Percentiles rank a stretch among this genome's conserved stretches.
Conservation (phyloP, 352 stramenopile species). For the Pythium coloratum region DNA sequence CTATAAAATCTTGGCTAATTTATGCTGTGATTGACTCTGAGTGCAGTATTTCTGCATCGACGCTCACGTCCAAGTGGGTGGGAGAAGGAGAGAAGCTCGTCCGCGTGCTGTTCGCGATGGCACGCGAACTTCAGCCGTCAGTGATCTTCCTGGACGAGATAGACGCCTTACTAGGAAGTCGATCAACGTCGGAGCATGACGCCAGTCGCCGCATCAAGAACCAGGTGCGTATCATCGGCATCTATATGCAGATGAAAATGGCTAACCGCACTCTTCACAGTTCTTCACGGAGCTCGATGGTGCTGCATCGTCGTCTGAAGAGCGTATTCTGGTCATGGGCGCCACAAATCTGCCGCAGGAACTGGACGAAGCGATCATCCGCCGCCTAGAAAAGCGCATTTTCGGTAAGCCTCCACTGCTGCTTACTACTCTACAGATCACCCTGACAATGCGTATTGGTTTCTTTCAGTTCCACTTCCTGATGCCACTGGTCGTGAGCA, state of each 20-base stretch:
- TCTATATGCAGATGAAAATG: neutral
- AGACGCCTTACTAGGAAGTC: conserved; percentile 77
- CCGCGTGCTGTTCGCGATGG: conserved; percentile 91
- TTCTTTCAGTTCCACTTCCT: conserved; percentile 64
- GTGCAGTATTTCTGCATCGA: conserved; percentile 82
- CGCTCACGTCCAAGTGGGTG: conserved; percentile 90
- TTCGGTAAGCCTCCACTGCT: conserved; percentile 54
- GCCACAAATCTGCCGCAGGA: conserved; percentile 87
- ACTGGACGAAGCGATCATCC: conserved; percentile 86
- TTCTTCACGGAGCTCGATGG: conserved; percentile 90
- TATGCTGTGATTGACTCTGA: neutral
- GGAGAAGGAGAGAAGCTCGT: conserved; percentile 95
- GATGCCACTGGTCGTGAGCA: conserved; percentile 49
- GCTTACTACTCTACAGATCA: neutral
- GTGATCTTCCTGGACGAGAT: conserved; percentile 93
- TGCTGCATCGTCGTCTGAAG: conserved; percentile 61
- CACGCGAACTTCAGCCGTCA: conserved; percentile 74
- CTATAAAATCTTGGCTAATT: neutral
- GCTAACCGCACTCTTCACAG: conserved; percentile 24
- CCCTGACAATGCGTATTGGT: neutral
- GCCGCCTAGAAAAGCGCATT: conserved; percentile 85
- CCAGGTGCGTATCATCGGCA: conserved; percentile 42
- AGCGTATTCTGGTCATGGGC: conserved; percentile 87
- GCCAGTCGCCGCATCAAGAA: conserved; percentile 89
- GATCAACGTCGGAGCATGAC: conserved; percentile 80